These are phyloP conservation scores for Vaccinium myrtillus DNA, from an alignment of 148 eudicot genomes.

Conservation along the genomic window DNA sequence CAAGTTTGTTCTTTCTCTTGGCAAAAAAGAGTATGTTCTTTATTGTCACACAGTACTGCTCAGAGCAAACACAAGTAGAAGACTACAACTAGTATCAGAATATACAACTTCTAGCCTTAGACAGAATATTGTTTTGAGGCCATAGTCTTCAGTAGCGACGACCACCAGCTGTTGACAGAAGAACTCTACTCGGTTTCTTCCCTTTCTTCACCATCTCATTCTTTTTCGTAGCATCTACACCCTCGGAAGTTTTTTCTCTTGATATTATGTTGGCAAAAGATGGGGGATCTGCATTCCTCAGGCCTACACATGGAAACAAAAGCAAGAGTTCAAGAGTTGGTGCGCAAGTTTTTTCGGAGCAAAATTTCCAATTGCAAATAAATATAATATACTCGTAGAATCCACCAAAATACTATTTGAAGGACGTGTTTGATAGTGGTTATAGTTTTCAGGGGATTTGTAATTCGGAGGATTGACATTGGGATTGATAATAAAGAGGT, in stretches of 20 bases:
- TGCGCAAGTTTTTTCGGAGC: not conserved
- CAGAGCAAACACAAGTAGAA: not conserved
- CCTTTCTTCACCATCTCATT: constrained; percentile 76
- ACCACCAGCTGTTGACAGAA: constrained; percentile 84
- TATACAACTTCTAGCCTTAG: not conserved
- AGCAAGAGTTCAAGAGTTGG: not conserved
- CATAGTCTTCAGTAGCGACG: constrained; percentile 70
- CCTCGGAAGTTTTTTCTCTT: constrained; percentile 47
- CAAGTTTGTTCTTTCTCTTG: not conserved
- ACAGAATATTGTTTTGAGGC: not conserved
- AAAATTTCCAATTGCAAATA: not conserved
- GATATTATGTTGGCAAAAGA: constrained; percentile 83
- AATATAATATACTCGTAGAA: not conserved
- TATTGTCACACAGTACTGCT: not conserved
- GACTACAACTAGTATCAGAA: not conserved
- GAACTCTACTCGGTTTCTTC: constrained; percentile 76
- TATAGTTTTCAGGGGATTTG: too few relatives aligned
- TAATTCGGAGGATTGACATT: too few relatives aligned
- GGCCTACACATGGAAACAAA: constrained; percentile 33
- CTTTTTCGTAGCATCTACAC: constrained; percentile 24
- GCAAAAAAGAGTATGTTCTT: not conserved
- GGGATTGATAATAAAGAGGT: too few relatives aligned
- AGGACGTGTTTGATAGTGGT: too few relatives aligned
- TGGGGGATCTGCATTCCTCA: constrained; percentile 37
- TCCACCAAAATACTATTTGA: not conserved